Evolutionary conservation across 2,329 filamentous ascomycete genomes (phyloP).

Genomic region (Tolypocladium tundrense): DNA sequence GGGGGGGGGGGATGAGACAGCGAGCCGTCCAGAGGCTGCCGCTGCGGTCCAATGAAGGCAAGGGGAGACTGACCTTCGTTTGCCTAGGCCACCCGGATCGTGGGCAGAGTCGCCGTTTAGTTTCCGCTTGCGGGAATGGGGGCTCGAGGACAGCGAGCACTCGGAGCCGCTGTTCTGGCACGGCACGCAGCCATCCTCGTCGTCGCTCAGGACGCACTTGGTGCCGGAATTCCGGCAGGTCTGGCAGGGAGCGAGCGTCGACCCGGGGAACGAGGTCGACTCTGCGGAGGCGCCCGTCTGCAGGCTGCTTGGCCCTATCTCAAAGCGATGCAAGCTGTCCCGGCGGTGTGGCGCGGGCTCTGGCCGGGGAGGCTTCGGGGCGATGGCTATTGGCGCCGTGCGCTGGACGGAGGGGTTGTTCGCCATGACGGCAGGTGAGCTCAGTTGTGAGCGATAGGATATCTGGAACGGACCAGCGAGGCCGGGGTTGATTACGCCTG

Average conservation of each 20-base stretch:
- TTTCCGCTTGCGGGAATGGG: conserved; percentile 71
- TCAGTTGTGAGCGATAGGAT: conserved; percentile 9
- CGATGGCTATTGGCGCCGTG: conserved; percentile 57
- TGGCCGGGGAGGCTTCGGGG: conserved; percentile 43
- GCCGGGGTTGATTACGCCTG: neutral
- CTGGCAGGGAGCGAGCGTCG: conserved; percentile 52
- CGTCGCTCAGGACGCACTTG: conserved; percentile 65
- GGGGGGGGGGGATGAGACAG: neutral
- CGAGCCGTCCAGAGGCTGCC: neutral
- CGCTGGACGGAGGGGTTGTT: conserved; percentile 41
- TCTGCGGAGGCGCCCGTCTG: conserved; percentile 43
- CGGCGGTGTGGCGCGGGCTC: conserved; percentile 33
- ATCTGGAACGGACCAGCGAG: conserved; percentile 1
- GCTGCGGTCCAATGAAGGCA: neutral
- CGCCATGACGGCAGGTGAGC: conserved; percentile 33
- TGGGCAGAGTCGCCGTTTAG: conserved; percentile 53
- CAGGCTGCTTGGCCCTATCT: conserved; percentile 39
- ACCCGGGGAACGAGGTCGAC: conserved; percentile 29
- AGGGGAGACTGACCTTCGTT: conserved; percentile 54
- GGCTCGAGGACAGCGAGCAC: conserved; percentile 69
- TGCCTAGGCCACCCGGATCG: conserved; percentile 41
- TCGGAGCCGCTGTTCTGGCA: conserved; percentile 71
- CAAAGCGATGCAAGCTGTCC: conserved; percentile 35
- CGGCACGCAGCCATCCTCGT: conserved; percentile 64
- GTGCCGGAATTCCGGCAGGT: conserved; percentile 64